Percentiles rank a stretch among this genome's conserved stretches.
Conservation (phyloP, 768 basidiomycete genomes). For the Lentinula boryana region DNA sequence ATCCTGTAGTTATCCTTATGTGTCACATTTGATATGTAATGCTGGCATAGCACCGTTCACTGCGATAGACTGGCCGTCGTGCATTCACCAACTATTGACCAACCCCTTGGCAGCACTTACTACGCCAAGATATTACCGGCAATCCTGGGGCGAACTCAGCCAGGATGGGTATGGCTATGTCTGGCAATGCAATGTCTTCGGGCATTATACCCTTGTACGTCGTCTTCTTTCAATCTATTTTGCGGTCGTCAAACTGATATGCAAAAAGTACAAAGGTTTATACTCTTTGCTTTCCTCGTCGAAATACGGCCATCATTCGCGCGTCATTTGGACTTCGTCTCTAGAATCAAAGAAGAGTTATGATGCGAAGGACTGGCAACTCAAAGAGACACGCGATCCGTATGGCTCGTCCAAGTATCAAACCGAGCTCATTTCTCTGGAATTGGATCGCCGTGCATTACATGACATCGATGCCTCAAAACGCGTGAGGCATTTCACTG, state of each 20-base stretch:
- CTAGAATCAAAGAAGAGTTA: slow-evolving; percentile 52
- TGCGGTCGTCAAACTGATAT: background rate
- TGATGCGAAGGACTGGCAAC: slow-evolving; percentile 67
- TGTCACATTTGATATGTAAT: slow-evolving; percentile 78
- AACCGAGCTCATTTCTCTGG: slow-evolving; percentile 57
- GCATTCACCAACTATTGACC: slow-evolving; percentile 40
- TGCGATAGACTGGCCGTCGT: slow-evolving; percentile 43
- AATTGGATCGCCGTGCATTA: slow-evolving; percentile 43
- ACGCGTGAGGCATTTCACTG: slow-evolving; percentile 50
- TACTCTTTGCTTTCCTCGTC: slow-evolving; percentile 45
- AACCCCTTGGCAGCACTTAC: slow-evolving; percentile 44
- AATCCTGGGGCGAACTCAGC: slow-evolving; percentile 53
- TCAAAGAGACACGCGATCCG: slow-evolving; percentile 49
- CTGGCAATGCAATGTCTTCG: slow-evolving; percentile 84
- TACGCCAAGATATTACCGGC: slow-evolving; percentile 49
- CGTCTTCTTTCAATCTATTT: background rate
- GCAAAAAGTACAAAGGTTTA: slow-evolving; percentile 21
- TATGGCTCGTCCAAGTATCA: slow-evolving; percentile 77
- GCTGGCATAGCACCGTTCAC: slow-evolving; percentile 65
- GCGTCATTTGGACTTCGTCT: slow-evolving; percentile 80
- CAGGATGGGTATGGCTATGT: slow-evolving; percentile 70
- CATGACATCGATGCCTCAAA: slow-evolving; percentile 13
- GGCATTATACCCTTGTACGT: slow-evolving; percentile 73
- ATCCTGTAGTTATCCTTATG: slow-evolving; percentile 59
- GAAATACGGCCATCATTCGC: slow-evolving; percentile 34